phyloP scores from a whole-genome alignment of 805 yeast genomes.

The Cyberlindnera americana region DNA sequence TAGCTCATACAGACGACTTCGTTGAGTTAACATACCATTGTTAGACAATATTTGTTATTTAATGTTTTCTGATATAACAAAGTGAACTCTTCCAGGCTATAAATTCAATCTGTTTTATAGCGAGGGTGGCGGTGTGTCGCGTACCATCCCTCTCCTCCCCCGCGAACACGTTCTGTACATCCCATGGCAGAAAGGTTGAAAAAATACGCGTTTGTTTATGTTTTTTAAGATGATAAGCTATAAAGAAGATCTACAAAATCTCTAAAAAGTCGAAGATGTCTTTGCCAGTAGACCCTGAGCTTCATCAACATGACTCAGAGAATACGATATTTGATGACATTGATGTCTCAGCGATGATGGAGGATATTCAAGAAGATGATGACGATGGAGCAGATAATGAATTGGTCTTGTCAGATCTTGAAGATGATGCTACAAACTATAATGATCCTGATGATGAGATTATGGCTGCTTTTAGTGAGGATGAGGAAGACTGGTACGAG shows the following conservation, averaged over 20 bases:
- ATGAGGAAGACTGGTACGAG: slow-evolving; percentile 33
- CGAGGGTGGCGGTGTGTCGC: slow-evolving; percentile 1
- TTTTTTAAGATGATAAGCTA: no score
- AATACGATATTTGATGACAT: slow-evolving; percentile 25
- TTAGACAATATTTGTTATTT: no score
- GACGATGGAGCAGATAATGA: background rate
- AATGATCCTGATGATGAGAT: slow-evolving; percentile 28
- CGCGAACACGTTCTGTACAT: no score
- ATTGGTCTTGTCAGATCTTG: slow-evolving; percentile 6
- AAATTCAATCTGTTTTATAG: no score
- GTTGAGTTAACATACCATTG: no score
- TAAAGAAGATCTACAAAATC: no score
- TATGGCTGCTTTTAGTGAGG: slow-evolving; percentile 37
- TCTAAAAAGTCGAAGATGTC: slow-evolving; percentile 1
- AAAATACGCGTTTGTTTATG: slow-evolving; percentile 2
- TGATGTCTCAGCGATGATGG: slow-evolving; percentile 30
- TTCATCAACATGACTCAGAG: slow-evolving; percentile 2
- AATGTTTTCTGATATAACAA: no score
- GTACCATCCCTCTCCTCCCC: background rate
- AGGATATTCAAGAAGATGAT: slow-evolving; percentile 18
- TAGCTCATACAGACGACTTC: background rate
- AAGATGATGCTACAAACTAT: slow-evolving; percentile 16
- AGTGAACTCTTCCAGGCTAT: no score
- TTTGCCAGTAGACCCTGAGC: slow-evolving; percentile 14
- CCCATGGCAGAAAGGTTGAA: no score